These are phyloP conservation scores for Malassezia globosa DNA, from an alignment of 1,284 basidiomycete genomes.

Conservation along the genomic window DNA sequence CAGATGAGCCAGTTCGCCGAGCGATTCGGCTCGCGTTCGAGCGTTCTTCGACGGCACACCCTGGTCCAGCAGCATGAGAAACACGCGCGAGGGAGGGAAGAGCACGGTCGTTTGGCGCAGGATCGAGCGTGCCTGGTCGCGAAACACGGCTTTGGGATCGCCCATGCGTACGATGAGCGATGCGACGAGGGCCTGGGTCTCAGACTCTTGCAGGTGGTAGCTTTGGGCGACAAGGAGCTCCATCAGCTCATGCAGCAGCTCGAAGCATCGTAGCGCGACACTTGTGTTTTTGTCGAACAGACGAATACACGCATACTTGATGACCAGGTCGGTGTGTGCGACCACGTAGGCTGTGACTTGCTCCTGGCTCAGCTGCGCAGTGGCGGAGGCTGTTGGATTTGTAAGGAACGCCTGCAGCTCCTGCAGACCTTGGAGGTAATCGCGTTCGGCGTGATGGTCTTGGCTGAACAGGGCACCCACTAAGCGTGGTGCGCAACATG, in stretches of 20 bases:
- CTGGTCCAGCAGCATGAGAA: conserved; percentile 52
- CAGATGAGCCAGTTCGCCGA: conserved; percentile 68
- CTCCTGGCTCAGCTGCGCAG: conserved; percentile 51
- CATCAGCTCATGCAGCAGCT: conserved; percentile 70
- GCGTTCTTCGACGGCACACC: conserved; percentile 79
- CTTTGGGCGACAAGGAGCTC: conserved; percentile 61
- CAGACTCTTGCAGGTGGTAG: conserved; percentile 74
- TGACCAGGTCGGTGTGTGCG: conserved; percentile 78
- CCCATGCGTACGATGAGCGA: conserved; percentile 63
- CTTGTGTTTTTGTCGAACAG: conserved; percentile 88
- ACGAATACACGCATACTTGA: conserved; percentile 88
- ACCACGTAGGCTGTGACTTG: conserved; percentile 58
- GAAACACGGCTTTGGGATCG: conserved; percentile 50
- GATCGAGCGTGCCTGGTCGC: conserved; percentile 50
- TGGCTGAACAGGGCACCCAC: conserved; percentile 68
- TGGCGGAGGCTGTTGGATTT: conserved; percentile 52
- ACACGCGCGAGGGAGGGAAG: conserved; percentile 79
- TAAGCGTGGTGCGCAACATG: conserved; percentile 65
- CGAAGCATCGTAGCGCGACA: conserved; percentile 74
- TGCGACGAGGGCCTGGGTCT: conserved; percentile 78
- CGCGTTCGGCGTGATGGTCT: conserved; percentile 89
- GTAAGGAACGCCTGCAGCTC: conserved; percentile 65
- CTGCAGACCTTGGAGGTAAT: conserved; percentile 68
- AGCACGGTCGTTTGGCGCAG: conserved; percentile 46
- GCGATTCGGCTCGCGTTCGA: conserved; percentile 71